A percentile compares a stretch with the other conserved stretches of the same genome.
phyloP scores from a whole-genome alignment of 2,329 filamentous ascomycete species.

The Colletotrichum graminicola region DNA sequence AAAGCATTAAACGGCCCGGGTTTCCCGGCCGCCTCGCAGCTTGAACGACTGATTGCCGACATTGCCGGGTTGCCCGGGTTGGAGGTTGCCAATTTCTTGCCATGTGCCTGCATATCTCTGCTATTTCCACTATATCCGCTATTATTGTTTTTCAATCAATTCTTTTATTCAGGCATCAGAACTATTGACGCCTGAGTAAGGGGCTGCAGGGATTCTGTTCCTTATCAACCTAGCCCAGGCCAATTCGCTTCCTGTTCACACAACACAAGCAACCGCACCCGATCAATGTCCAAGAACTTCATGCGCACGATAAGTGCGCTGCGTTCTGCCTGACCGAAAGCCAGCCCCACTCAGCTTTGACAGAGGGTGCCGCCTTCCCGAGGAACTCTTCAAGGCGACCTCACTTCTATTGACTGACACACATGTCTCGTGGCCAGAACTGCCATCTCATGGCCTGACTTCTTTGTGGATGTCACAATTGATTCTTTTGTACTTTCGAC shows the following conservation, averaged over 20 bases:
- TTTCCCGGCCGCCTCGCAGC: neutral
- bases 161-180: no score
- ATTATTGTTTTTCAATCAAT: no score
- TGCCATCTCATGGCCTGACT: neutral
- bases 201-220: no score
- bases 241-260: no score
- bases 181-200: no score
- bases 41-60: neutral
- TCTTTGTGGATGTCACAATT: constrained; percentile 6
- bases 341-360: neutral
- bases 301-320: neutral
- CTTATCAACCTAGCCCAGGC: no score
- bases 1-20: neutral
- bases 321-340: neutral
- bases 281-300: neutral
- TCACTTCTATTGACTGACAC: no score
- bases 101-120: neutral
- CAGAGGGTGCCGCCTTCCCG: neutral
- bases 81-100: neutral
- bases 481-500: constrained; percentile 1
- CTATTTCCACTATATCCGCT: neutral
- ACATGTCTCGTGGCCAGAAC: no score
- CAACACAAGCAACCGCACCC: no score
- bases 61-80: neutral
- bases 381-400: constrained; percentile 12